Percentiles rank a stretch among this genome's conserved stretches.
These are phyloP conservation scores for Capronia coronata DNA, from an alignment of 2,329 filamentous ascomycete genomes.

Conservation along the genomic window DNA sequence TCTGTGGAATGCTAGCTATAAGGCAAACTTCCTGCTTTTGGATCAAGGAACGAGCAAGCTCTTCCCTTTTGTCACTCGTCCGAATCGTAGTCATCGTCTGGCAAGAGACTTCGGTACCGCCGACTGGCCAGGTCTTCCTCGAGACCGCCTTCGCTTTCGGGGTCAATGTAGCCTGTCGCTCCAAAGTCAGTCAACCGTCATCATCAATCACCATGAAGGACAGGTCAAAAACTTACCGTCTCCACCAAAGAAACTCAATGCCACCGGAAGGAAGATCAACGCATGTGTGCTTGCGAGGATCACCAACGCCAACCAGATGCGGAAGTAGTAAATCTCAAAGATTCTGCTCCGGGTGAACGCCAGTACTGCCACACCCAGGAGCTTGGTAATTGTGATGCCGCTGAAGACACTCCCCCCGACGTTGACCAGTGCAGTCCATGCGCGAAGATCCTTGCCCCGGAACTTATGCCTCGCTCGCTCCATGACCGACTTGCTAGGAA, in stretches of 20 bases:
- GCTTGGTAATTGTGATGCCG: constrained; percentile 92
- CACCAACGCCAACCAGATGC: constrained; percentile 89
- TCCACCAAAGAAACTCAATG: constrained; percentile 77
- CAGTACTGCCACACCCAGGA: constrained; percentile 83
- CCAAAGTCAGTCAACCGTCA: constrained; percentile 26
- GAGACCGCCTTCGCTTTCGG: constrained; percentile 77
- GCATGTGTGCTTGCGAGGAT: constrained; percentile 83
- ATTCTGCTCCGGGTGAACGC: constrained; percentile 97
- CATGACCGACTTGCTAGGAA: constrained; percentile 75
- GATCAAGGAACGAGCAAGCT: too few relatives aligned
- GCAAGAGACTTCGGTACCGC: constrained; percentile 68
- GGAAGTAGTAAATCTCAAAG: constrained; percentile 98
- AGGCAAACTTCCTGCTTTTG: too few relatives aligned
- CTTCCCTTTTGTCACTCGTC: too few relatives aligned
- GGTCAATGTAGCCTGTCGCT: constrained; percentile 66
- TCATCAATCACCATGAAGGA: constrained; percentile 50
- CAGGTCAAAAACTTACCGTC: constrained; percentile 48
- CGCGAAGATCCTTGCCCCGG: constrained; percentile 72
- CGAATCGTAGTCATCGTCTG: constrained; percentile 73
- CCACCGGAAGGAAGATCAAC: constrained; percentile 83
- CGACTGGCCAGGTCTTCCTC: constrained; percentile 80
- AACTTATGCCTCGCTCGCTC: constrained; percentile 73
- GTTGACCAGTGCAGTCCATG: constrained; percentile 89
- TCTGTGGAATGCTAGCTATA: too few relatives aligned
- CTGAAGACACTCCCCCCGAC: constrained; percentile 92